phyloP scores from a whole-genome alignment of 805 yeast species.

The Teunomyces gatunensis region DNA sequence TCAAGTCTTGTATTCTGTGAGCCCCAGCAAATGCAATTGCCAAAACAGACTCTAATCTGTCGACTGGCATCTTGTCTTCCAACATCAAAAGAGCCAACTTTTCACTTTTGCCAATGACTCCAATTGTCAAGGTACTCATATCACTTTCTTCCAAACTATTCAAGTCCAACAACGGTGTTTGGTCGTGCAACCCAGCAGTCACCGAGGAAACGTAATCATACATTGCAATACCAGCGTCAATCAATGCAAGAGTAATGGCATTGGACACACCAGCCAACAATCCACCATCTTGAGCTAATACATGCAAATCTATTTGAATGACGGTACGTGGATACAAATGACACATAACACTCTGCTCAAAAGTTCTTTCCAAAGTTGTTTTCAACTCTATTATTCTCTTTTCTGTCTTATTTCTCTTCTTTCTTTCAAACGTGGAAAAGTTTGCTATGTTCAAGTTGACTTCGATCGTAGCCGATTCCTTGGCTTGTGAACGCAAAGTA shows the following conservation, averaged over 20 bases:
- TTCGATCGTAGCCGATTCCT: conserved; percentile 54
- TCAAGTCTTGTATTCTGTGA: conserved; percentile 72
- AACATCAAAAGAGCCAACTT: conserved; percentile 72
- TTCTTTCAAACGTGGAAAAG: conserved; percentile 74
- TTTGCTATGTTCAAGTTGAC: conserved; percentile 74
- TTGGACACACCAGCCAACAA: conserved; percentile 75
- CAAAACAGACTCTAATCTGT: conserved; percentile 68
- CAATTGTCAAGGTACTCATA: conserved; percentile 76
- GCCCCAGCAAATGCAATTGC: conserved; percentile 87
- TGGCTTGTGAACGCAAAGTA: conserved; percentile 47
- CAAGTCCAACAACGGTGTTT: conserved; percentile 73
- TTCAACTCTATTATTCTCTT: conserved; percentile 66
- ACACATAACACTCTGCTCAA: conserved; percentile 69
- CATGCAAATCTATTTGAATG: conserved; percentile 72
- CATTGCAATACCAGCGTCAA: conserved; percentile 95
- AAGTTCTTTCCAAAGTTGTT: conserved; percentile 65
- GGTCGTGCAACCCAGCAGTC: conserved; percentile 76
- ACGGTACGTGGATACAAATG: conserved; percentile 80
- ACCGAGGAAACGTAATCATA: conserved; percentile 84
- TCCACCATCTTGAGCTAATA: conserved; percentile 90
- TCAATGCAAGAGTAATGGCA: conserved; percentile 82
- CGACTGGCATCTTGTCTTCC: conserved; percentile 85
- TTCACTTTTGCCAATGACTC: conserved; percentile 78
- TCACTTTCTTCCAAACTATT: conserved; percentile 82
- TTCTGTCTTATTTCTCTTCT: conserved; percentile 67